Evolutionary conservation across 306 rosid species (phyloP), one percentile per base, ranked within the genome.

Genomic region (Fragaria vesca): DNA sequence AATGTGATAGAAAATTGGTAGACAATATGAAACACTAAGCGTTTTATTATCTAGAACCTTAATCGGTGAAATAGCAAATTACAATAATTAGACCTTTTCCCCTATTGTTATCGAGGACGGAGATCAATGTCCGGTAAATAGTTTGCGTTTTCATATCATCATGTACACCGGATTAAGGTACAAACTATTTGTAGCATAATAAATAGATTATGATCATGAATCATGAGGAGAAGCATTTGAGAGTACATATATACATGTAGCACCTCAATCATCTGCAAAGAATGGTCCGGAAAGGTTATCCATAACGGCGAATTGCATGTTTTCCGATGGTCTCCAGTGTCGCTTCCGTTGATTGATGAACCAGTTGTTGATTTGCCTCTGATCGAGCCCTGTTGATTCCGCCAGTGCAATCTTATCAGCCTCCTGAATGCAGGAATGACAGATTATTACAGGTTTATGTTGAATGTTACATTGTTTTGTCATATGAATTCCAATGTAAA

Each of bases 301-400:
- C 97, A 88, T 86, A 55, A 85, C 84, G 30, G 92, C 90, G 43
- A 92, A 92, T 51, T 88, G 93, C 93, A 85, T 86, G 81, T 83
- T 89, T 87, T 92, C 97, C 0, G 97, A 88, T 55, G 98, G 98
- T 81, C 91, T 91, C 98, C 98, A 94, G 73, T 94, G 98, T 2
- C 97, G 96, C 81, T 94, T 94, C 58, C 98, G 86, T 80, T 94
- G 98, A 81, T 94, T 94, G 43, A 94, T 94, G 80, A 94, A 94
- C 98, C 98, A 94, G 76, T 94, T 94, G 90, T 94, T 94, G 36
- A 94, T 92, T 82, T 94, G 98, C 88, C 91, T 94, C 81, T 87
- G 98, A 69, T 94, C 97, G 26, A 94, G 79, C 36, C 98, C 97
- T 36, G 98, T 94, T 17, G 95, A 71, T 77, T 85, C 89, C 1